Evolutionary conservation across 495 filamentous ascomycete species (phyloP).

Genomic region (Neurospora sp.): DNA sequence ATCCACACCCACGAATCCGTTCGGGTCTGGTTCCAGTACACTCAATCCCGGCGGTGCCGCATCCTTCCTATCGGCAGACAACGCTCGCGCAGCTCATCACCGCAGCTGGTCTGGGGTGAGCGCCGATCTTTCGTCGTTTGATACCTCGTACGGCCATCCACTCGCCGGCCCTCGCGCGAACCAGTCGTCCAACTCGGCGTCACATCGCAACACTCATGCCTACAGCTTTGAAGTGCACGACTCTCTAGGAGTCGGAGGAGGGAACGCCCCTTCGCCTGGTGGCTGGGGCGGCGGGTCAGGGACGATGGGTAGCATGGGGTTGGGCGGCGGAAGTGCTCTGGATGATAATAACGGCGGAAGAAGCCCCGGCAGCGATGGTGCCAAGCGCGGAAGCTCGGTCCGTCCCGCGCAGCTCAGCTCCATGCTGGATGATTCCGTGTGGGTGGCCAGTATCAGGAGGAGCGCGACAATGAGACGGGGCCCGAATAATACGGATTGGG

Average conservation of each 20-base stretch:
- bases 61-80: constrained; percentile 26
- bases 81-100: constrained; percentile 20
- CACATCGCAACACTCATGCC: constrained; percentile 22
- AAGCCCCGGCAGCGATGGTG: constrained; percentile 25
- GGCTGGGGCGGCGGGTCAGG: constrained; percentile 22
- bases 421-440: constrained; percentile 74
- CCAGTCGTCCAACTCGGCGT: constrained; percentile 10
- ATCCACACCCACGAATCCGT: constrained; percentile 1
- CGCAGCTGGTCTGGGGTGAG: constrained; percentile 31
- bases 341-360: constrained; percentile 17
- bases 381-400: constrained; percentile 55
- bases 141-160: constrained; percentile 33
- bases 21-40: constrained; percentile 14
- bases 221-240: constrained; percentile 40
- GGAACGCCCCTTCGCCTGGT: constrained; percentile 24
- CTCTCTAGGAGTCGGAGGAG: not conserved
- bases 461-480: constrained; percentile 67
- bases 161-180: constrained; percentile 28
- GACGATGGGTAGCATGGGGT: not conserved
- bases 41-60: not conserved
- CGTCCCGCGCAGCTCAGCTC: constrained; percentile 70
- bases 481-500: not conserved
- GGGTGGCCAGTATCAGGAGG: constrained; percentile 83
- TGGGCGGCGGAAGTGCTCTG: constrained; percentile 1
- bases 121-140: constrained; percentile 31